Percentiles rank a stretch among this genome's conserved stretches.
These are phyloP conservation scores for Dendrocalamus latiflorus DNA, from an alignment of 202 grass and related monocot genomes.

Conservation along the genomic window DNA sequence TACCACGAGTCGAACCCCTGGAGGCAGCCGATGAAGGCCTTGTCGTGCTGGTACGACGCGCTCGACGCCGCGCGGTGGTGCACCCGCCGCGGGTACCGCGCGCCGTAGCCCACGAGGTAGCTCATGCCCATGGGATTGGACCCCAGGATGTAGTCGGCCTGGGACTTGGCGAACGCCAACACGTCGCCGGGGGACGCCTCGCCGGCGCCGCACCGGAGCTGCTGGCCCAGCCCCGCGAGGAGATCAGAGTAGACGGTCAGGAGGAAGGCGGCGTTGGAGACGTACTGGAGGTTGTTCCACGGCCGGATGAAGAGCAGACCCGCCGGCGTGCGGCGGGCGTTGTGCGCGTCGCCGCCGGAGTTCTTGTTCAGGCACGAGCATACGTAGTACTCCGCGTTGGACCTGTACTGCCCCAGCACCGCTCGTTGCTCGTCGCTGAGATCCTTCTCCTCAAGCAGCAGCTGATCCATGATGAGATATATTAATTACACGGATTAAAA, in stretches of 20 bases:
- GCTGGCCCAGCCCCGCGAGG: constrained; percentile 28
- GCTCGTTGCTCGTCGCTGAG: constrained; percentile 30
- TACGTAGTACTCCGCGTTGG: constrained; percentile 73
- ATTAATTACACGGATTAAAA: not conserved
- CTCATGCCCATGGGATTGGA: constrained; percentile 58
- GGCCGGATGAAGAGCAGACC: constrained; percentile 77
- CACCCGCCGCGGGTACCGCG: constrained; percentile 49
- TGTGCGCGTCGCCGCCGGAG: constrained; percentile 48
- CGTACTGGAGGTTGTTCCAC: constrained; percentile 98
- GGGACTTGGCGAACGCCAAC: constrained; percentile 54
- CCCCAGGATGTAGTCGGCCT: constrained; percentile 92
- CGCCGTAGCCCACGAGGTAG: constrained; percentile 74
- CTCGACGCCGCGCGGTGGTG: constrained; percentile 92
- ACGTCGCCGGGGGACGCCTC: constrained; percentile 28
- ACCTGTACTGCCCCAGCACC: constrained; percentile 50
- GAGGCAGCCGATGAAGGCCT: constrained; percentile 70
- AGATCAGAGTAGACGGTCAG: constrained; percentile 64
- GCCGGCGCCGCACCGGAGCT: constrained; percentile 34
- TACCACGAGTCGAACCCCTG: constrained; percentile 92
- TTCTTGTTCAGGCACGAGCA: constrained; percentile 81
- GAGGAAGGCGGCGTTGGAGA: constrained; percentile 71
- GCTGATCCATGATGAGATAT: constrained; percentile 18
- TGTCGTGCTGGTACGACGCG: constrained; percentile 39
- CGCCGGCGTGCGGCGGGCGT: constrained; percentile 68
- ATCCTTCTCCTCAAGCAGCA: constrained; percentile 60